Evolutionary conservation across 2,329 filamentous ascomycete species (phyloP), one percentile per base, ranked within the genome.

Genomic region (Talaromyces sp.): DNA sequence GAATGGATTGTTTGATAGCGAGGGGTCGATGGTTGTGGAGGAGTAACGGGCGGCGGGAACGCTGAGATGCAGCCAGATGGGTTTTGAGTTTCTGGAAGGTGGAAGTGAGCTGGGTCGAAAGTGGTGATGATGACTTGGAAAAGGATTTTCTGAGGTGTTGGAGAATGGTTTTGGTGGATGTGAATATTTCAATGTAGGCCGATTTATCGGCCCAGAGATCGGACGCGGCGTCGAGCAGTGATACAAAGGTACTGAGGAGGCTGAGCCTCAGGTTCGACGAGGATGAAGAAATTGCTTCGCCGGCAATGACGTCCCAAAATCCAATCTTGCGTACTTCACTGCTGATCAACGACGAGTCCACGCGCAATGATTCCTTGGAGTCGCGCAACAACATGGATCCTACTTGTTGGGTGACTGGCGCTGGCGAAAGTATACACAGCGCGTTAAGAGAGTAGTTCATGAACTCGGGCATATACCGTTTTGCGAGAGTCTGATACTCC

Each of bases 1-100:
- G 95, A 54, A 97, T 87, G 63, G 86, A 88, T 7, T 87, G 88
- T 76, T 93, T 93, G 81, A 98, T 96, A 23, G 95, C 88, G 2
- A 96, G 84, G 0, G 93, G 92, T 0, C 85, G 84, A 81, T 99
- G 95, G 77, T 95, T 85, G 79, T 99, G 95, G 2, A 99, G 86
- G 70, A 92, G 85, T 33, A 98, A 86, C 1, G 92, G 91, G 8
- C 90, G 87, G 42, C 93, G 91, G 46, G 83, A 78, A 21, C 89
- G 81, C 48, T 82, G 83, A 1, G 91, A 83, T 58, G 88, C 79
- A 12, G 82, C 77, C 64, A 91, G 67, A 46, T 71, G 70, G 73
- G 74, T 39, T 79, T 70, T 61, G 76, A 78, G 55, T 60, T 76
- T 76, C 60, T 72, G 67, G 35, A 74, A 63, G 14, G 68, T 73